Percentiles rank a stretch among this genome's conserved stretches.
phyloP scores from a whole-genome alignment of 1,284 basidiomycete species.

The Sporisorium reilianum region DNA sequence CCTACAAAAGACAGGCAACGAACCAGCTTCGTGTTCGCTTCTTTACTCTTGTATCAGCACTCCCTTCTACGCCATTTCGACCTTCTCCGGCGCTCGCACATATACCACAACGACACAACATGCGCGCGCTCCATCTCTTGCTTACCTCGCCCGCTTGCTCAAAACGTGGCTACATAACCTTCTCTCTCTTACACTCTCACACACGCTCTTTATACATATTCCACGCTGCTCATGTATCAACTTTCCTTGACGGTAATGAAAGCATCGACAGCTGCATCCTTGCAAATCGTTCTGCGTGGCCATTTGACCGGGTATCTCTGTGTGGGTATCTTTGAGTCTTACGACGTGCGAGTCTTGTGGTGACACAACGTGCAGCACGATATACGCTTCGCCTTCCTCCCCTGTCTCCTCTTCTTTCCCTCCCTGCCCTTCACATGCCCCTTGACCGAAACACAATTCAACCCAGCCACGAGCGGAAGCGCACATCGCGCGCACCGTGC shows the following conservation, averaged over 20 bases:
- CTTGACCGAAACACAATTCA: slow-evolving; percentile 17
- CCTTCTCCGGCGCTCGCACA: slow-evolving; percentile 14
- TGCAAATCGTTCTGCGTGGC: not conserved
- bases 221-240: not conserved
- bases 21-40: not conserved
- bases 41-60: slow-evolving; percentile 19
- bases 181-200: slow-evolving; percentile 19
- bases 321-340: slow-evolving; percentile 9
- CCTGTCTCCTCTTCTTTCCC: not conserved
- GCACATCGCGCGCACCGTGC: slow-evolving; percentile 19
- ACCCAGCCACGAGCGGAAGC: slow-evolving; percentile 18
- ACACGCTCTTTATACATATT: slow-evolving; percentile 8
- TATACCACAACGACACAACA: slow-evolving; percentile 21
- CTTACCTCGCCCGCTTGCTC: not conserved
- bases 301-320: slow-evolving; percentile 8
- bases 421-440: not conserved
- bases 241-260: not conserved
- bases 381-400: slow-evolving; percentile 8
- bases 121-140: slow-evolving; percentile 10
- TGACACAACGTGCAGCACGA: slow-evolving; percentile 18
- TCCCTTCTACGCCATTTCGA: not conserved
- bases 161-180: not conserved
- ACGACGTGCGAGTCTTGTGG: slow-evolving; percentile 16
- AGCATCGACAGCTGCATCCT: slow-evolving; percentile 3
- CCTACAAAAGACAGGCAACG: not conserved